Conservation (phyloP, 2,329 filamentous ascomycete species). For the Fonsecaea pugnacius region DNA sequence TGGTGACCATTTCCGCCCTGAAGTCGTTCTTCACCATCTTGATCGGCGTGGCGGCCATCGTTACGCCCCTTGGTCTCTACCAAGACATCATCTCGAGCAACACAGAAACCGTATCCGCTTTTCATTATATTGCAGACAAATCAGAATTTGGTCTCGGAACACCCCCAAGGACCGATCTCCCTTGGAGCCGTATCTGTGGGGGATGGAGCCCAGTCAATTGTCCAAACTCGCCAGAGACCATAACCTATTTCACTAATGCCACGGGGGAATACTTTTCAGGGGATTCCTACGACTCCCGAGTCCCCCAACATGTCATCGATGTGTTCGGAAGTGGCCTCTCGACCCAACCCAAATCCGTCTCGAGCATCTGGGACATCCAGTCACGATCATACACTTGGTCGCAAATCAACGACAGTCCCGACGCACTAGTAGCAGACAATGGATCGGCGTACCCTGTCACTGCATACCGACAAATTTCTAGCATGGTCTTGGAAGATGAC, state of each 20-base stretch:
- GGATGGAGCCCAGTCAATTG: conserved; percentile 29
- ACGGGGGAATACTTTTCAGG: conserved; percentile 17
- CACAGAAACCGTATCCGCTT: conserved; percentile 35
- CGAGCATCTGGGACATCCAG: conserved; percentile 52
- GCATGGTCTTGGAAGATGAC: conserved; percentile 41
- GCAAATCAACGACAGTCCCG: conserved; percentile 7
- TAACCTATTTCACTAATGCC: conserved; percentile 20
- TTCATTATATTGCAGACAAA: conserved; percentile 46
- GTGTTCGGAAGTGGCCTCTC: conserved; percentile 46
- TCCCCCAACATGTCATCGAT: conserved; percentile 44
- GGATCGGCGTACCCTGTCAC: conserved; percentile 32
- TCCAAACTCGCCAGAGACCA: conserved; percentile 35
- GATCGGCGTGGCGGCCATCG: conserved; percentile 48
- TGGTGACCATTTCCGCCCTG: conserved; percentile 18
- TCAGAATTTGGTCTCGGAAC: conserved; percentile 49
- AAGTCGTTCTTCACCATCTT: conserved; percentile 33
- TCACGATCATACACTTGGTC: conserved; percentile 39
- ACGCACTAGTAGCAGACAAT: neutral
- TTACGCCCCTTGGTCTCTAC: conserved; percentile 54
- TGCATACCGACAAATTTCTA: conserved; percentile 37
- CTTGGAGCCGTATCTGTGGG: conserved; percentile 44
- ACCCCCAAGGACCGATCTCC: conserved; percentile 39
- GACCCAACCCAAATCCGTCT: conserved; percentile 41
- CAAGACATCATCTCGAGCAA: conserved; percentile 41
- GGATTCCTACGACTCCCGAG: conserved; percentile 39